A percentile compares a stretch with the other conserved stretches of the same genome.
phyloP scores from a whole-genome alignment of 495 filamentous ascomycete genomes.

The Clavariopsis aquatica region DNA sequence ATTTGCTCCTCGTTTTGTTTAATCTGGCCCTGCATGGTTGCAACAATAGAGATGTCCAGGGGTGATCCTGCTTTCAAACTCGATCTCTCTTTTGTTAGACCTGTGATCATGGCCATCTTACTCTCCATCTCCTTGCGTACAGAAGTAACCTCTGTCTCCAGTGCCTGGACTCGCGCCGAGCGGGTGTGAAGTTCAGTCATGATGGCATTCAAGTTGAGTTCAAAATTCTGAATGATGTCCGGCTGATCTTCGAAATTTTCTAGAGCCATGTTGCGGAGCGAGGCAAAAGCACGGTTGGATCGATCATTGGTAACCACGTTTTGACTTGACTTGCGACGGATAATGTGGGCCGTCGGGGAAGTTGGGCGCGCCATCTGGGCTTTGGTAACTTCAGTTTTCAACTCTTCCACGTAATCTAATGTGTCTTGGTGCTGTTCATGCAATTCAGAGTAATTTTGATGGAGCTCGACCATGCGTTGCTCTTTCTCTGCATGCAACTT shows the following conservation, averaged over 20 bases:
- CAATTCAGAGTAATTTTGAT: conserved; percentile 75
- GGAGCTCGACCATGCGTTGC: conserved; percentile 66
- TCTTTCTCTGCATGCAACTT: conserved; percentile 74
- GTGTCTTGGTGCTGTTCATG: conserved; percentile 79
- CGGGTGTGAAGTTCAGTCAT: conserved; percentile 89
- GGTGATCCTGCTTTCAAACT: conserved; percentile 80
- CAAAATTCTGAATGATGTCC: conserved; percentile 88
- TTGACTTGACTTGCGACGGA: conserved; percentile 92
- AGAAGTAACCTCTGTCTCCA: conserved; percentile 80
- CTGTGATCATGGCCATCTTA: conserved; percentile 92
- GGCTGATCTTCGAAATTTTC: conserved; percentile 82
- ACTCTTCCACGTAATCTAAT: conserved; percentile 79
- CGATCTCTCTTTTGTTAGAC: conserved; percentile 86
- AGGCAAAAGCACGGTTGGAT: conserved; percentile 87
- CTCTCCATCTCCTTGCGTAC: conserved; percentile 94
- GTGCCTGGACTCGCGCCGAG: conserved; percentile 82
- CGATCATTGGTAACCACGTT: conserved; percentile 81
- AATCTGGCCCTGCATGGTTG: conserved; percentile 81
- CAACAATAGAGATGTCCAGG: conserved; percentile 91
- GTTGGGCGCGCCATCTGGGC: conserved; percentile 64
- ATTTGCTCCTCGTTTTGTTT: conserved; percentile 82
- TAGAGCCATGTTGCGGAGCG: conserved; percentile 79
- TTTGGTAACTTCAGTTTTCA: conserved; percentile 82
- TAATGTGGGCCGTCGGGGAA: conserved; percentile 69
- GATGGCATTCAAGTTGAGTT: conserved; percentile 83